Conservation (phyloP, 345 rosid species). For the Schrenkiella parvula region DNA sequence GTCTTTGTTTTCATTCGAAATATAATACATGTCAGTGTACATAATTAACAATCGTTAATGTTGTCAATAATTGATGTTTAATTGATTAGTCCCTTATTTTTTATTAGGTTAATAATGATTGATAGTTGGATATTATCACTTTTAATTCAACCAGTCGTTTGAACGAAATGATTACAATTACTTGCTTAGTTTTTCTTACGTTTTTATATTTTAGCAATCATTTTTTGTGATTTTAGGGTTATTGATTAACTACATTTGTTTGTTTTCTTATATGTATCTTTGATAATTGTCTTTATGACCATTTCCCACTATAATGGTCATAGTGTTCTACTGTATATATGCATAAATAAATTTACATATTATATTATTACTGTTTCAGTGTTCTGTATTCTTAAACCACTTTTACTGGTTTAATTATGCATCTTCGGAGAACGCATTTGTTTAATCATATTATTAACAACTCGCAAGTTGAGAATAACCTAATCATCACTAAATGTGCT, state of each 20-base stretch:
- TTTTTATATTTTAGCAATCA: not conserved
- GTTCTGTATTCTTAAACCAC: not conserved
- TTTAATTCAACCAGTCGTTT: not conserved
- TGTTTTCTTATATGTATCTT: not conserved
- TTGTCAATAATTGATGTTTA: not conserved
- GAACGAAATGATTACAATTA: not conserved
- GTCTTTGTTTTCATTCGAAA: not conserved
- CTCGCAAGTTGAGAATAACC: not conserved
- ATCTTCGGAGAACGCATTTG: not conserved
- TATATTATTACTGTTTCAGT: not conserved
- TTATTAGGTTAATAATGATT: not conserved
- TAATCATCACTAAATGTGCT: conserved; percentile 22
- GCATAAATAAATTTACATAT: not conserved
- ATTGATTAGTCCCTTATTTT: not conserved
- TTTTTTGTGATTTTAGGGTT: not conserved
- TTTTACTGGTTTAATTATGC: not conserved
- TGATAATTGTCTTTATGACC: conserved; percentile 1
- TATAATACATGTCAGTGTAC: not conserved
- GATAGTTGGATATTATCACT: not conserved
- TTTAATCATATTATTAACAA: not conserved
- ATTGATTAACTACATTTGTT: not conserved
- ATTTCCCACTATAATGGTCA: too few relatives aligned
- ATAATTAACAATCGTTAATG: not conserved
- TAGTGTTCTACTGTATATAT: too few relatives aligned
- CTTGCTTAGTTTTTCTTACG: not conserved